These are phyloP conservation scores for Arabidopsis hybrid DNA, from an alignment of 441 rosid genomes.

Conservation along the genomic window DNA sequence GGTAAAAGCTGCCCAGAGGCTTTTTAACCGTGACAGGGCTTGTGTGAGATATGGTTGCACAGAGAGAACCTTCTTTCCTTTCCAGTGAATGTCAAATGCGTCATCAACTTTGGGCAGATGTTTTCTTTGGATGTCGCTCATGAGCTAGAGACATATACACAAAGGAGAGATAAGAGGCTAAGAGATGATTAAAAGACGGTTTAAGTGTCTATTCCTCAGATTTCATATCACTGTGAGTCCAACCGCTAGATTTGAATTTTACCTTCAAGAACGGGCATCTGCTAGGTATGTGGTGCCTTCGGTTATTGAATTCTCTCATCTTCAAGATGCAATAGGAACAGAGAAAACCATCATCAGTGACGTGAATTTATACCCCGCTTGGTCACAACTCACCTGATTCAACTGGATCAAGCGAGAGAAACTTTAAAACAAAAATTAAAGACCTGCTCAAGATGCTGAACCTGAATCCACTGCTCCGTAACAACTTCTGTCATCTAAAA, in stretches of 20 bases:
- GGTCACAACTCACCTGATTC: neutral
- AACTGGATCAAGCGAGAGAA: neutral
- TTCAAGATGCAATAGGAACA: constrained; percentile 37
- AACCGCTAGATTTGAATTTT: constrained; percentile 22
- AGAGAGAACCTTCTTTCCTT: constrained; percentile 38
- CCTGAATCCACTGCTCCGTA: constrained; percentile 84
- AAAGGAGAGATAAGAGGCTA: constrained; percentile 6
- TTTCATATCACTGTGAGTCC: constrained; percentile 3
- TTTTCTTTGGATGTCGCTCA: constrained; percentile 45
- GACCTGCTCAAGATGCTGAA: constrained; percentile 91
- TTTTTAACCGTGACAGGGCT: constrained; percentile 48
- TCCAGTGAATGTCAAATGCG: constrained; percentile 43
- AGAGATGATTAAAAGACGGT: neutral
- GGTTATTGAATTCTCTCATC: constrained; percentile 62
- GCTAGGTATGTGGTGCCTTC: constrained; percentile 46
- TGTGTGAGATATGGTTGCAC: constrained; percentile 45
- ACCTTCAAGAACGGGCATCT: constrained; percentile 79
- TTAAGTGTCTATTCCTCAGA: neutral
- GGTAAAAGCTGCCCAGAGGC: constrained; percentile 54
- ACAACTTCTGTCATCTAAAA: constrained; percentile 69
- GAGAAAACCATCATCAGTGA: constrained; percentile 1
- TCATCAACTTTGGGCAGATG: constrained; percentile 46
- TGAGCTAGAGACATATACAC: constrained; percentile 48
- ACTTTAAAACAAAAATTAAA: constrained; percentile 51
- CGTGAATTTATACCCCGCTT: constrained; percentile 9